Base-by-base conservation (phyloP, 2,329 filamentous ascomycete species). In the Alternaria novae-zelandiae region DNA sequence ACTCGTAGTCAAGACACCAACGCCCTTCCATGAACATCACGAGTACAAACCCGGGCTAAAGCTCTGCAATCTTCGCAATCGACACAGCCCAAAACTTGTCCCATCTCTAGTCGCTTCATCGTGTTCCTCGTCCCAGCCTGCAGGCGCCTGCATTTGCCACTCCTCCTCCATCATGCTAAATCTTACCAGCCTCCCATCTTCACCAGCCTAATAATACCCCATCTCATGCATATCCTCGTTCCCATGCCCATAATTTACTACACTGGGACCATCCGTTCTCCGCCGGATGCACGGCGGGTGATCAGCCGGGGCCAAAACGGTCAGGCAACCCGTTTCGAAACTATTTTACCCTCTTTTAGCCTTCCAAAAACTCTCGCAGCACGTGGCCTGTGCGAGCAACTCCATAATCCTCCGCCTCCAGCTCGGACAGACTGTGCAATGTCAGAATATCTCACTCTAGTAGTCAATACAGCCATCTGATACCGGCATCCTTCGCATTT, bases 341-440 rank as follows among this genome's bases (percentile, higher is more conserved):
- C 71, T 49, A 64, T 69, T 71, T 74, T 70, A 61, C 58, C 73
- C 66, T 50, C 58, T 67, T 73, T 67, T 61, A 66, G 68, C 65
- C 55, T 73, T 41, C 36, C 36, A 41, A 41, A 41, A 41, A 41
- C 36, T 41, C 36, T 41, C n/a, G 36, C 36, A 64, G 68, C 63
- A 41, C 36, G 15, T 41, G 36, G 36, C 36, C 36, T 41, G 36
- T 41, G 36, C 36, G 36, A 41, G 36, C 36, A 17, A 41, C 36
- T 41, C 36, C 15, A 41, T 41, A 41, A 41, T 41, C 32, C 15
- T 41, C 15, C 32, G 32, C 32, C 32, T 41, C 32, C 36, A 41
- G 36, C 15, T 41, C 36, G 36, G 36, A 41, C 17, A 6, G 36
- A 41, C n/a, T 41, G 36, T 41, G 36, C 36, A 41, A 41, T 17